A percentile compares a stretch with the other conserved stretches of the same genome.
Conservation (phyloP, 2,329 filamentous ascomycete species). For the Ceratocystis ficicola region DNA sequence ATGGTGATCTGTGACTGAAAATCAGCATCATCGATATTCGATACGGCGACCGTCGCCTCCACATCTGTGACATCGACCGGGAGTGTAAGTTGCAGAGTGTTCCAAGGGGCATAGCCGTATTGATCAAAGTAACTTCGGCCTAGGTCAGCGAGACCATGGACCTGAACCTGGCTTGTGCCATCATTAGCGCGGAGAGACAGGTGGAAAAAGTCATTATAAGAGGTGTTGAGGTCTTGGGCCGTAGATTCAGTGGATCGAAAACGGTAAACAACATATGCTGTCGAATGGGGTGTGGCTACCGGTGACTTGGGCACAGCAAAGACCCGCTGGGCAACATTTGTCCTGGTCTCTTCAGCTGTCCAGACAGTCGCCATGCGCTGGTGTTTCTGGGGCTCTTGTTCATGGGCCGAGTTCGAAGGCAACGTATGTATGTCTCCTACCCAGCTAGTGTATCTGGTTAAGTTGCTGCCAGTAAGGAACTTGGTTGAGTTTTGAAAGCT, state of each 20-base stretch:
- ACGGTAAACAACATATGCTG: conserved; percentile 16
- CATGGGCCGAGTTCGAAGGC: neutral
- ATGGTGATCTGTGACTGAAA: conserved; percentile 16
- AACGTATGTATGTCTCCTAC: neutral
- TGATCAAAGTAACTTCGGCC: conserved; percentile 19
- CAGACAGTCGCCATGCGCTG: conserved; percentile 3
- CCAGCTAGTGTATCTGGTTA: conserved; percentile 4
- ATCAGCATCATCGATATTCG: conserved; percentile 4
- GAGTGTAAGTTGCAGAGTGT: conserved; percentile 12
- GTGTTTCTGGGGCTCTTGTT: neutral
- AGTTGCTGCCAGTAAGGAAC: neutral
- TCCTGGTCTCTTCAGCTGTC: neutral
- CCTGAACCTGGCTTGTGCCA: conserved; percentile 7
- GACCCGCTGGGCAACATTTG: neutral
- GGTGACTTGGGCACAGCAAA: neutral
- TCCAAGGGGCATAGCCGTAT: conserved; percentile 17
- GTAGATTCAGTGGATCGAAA: conserved; percentile 13
- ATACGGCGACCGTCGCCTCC: conserved; percentile 11
- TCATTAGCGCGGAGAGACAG: conserved; percentile 10
- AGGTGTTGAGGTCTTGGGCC: neutral
- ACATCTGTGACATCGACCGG: neutral
- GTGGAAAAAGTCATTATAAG: conserved; percentile 18
- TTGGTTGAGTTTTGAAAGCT: neutral
- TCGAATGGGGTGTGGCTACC: neutral
- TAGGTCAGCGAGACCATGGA: conserved; percentile 13